phyloP scores from a whole-genome alignment of 176 grass and related monocot species.

The Lolium perenne region DNA sequence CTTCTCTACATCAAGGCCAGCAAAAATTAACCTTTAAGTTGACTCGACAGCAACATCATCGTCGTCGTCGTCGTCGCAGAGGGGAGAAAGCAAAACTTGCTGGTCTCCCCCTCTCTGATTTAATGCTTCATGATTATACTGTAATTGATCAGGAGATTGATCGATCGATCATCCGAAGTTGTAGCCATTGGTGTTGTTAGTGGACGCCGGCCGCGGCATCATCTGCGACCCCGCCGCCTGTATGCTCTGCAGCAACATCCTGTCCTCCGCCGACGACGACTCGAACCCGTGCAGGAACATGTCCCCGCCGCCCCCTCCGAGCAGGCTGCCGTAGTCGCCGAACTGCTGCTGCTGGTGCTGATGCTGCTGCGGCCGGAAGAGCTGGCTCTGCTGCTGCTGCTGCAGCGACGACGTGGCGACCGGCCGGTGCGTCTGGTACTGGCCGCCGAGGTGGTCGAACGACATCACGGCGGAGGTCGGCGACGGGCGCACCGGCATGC shows the following conservation, averaged over 20 bases:
- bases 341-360: slow-evolving; percentile 22
- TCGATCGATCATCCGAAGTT: slow-evolving; percentile 57
- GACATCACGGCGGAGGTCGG: slow-evolving; percentile 61
- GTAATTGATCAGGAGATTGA: neutral
- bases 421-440: slow-evolving; percentile 5
- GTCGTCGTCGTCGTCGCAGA: no score
- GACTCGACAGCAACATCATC: neutral
- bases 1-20: slow-evolving; percentile 9
- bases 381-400: slow-evolving; percentile 54
- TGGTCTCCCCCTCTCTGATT: no score
- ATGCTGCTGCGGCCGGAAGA: slow-evolving; percentile 45
- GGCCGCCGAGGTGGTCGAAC: slow-evolving; percentile 50
- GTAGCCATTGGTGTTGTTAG: slow-evolving; percentile 72
- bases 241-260: slow-evolving; percentile 62
- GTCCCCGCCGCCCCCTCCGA: slow-evolving; percentile 6
- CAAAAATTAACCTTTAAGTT: slow-evolving; percentile 14
- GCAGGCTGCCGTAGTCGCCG: slow-evolving; percentile 25
- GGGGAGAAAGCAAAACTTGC: no score
- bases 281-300: slow-evolving; percentile 53
- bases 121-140: slow-evolving; percentile 29
- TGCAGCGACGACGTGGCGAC: slow-evolving; percentile 34
- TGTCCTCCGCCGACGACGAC: slow-evolving; percentile 58
- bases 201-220: slow-evolving; percentile 54
- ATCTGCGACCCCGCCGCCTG: slow-evolving; percentile 60
- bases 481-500: slow-evolving; percentile 47